phyloP scores from a whole-genome alignment of 2,329 filamentous ascomycete species.

The Diaporthe sp. region DNA sequence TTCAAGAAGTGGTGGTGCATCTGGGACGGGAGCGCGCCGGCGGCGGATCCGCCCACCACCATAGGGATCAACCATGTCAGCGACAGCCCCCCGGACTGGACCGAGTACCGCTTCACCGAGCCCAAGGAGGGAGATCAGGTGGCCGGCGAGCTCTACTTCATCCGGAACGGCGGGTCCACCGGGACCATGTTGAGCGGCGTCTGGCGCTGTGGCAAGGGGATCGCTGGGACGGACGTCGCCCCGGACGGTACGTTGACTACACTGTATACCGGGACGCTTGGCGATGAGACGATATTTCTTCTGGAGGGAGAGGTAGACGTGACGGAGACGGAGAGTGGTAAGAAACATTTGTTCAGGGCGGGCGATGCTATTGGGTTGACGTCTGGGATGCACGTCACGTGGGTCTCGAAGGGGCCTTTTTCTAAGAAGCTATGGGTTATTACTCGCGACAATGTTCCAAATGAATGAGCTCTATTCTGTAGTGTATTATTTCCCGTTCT shows the following conservation, averaged over 20 bases:
- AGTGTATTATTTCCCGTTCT: not conserved
- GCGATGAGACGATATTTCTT: not conserved
- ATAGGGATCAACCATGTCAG: not conserved
- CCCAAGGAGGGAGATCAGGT: not conserved
- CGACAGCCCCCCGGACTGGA: not conserved
- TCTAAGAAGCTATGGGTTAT: constrained; percentile 35
- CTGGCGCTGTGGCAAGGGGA: constrained; percentile 32
- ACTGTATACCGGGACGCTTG: not conserved
- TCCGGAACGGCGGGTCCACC: constrained; percentile 17
- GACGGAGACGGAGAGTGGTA: constrained; percentile 5
- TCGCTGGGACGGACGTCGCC: constrained; percentile 26
- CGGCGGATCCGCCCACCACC: not conserved
- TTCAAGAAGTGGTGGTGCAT: constrained; percentile 39
- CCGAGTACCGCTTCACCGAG: not conserved
- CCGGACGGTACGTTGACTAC: not conserved
- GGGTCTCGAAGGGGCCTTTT: constrained; percentile 29
- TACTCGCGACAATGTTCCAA: not conserved
- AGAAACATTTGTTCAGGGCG: constrained; percentile 20
- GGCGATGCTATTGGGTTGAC: constrained; percentile 34
- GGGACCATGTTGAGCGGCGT: constrained; percentile 27
- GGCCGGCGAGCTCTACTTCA: constrained; percentile 4
- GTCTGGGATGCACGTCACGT: constrained; percentile 35
- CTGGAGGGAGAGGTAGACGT: not conserved
- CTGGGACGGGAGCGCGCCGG: constrained; percentile 7
- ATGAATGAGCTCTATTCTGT: not conserved